Base-by-base conservation (phyloP, 2,329 filamentous ascomycete species). In the Botryosphaeria dothidea region DNA sequence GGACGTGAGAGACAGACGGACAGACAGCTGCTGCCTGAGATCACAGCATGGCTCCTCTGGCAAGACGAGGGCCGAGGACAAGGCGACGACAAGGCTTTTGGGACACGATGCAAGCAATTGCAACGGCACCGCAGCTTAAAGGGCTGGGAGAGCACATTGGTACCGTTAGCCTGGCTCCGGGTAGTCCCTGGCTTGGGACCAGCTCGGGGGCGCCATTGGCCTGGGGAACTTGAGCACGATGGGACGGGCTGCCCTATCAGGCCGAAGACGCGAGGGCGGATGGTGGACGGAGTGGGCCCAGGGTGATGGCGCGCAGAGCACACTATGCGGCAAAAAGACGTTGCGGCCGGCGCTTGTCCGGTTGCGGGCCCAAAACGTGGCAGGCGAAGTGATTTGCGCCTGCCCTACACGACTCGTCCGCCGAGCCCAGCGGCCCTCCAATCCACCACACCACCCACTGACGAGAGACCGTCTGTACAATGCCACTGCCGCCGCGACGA, bases 281-380 rank as follows among this genome's bases (percentile, higher is more conserved):
- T n/a, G n/a, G n/a, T n/a, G n/a, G n/a, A n/a, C n/a, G n/a, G n/a
- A n/a, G 52, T 57, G 56, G 56, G 56, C 41, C 38, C 25, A 4
- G 23, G n/a, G 41, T 17, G 41, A 60, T 60, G 56, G 56, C 41
- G 56, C 56, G 56, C 56, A 46, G 56, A 31, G 25, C 34, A 43
- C 19, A 34, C 52, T 57, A 57, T 19, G 19, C 34, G 5, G 11
- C 8, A 9, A 9, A 41, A 3, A 23, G 41, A 46, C 25, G 56
- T 23, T 31, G 56, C 29, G 25, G 56, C 56, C 56, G 56, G 19
- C 56, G 27, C 56, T 25, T 46, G n/a, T 23, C 56, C 56, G 41
- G 27, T 15, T 58, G 9, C 38, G 19, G 56, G 38, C 9, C n/a
- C 19, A 46, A 23, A 60, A 60, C 56, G 56, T 60, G 56, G 56